Base-by-base conservation (phyloP, 495 filamentous ascomycete species). In the Aspergillus wentii region DNA sequence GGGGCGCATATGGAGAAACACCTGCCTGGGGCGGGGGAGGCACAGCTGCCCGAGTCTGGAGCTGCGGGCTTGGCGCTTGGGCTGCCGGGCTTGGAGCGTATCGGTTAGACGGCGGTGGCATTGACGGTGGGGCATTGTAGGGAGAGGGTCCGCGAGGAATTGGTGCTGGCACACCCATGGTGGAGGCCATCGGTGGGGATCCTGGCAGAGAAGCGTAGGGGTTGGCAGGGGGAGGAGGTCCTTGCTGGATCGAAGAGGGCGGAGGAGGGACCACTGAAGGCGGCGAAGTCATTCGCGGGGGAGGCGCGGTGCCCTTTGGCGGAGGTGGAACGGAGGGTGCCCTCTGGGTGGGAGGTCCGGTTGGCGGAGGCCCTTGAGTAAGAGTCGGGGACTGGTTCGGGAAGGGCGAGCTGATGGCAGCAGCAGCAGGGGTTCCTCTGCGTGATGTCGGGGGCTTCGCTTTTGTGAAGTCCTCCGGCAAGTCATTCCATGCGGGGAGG, bases 401-500 rank as follows among this genome's bases (percentile, higher is more conserved):
- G 64, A 88, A 89, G 10, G 85, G 79, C 19, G 82, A 73, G 30
- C 66, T 75, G 34, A 86, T 74, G 10, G 81, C 26, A 17, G 64
- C 64, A 32, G 75, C 58, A 26, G 74, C 78, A 19, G 89, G 88
- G 8, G 89, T 94, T 25, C 68, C 72, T 50, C 81, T 74, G 38
- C 88, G 76, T 8, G 81, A 74, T 8, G 74, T 67, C 17, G 83
- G 77, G n/a, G n/a, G n/a, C n/a, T n/a, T n/a, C 27, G 82, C 68
- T 56, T 90, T 94, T 19, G 78, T 74, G 18, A 95, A 75, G 39
- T 59, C 86, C 48, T 94, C 79, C 1, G 92, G 92, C 39, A 91
- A 80, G 62, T 99, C 92, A 48, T 99, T 99, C 92, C 92, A 99
- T 36, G 83, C 82, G 22, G 78, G 76, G 28, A 79, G 76, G 41